Conservation (phyloP, 495 filamentous ascomycete genomes). For the Ramalina peruviana region DNA sequence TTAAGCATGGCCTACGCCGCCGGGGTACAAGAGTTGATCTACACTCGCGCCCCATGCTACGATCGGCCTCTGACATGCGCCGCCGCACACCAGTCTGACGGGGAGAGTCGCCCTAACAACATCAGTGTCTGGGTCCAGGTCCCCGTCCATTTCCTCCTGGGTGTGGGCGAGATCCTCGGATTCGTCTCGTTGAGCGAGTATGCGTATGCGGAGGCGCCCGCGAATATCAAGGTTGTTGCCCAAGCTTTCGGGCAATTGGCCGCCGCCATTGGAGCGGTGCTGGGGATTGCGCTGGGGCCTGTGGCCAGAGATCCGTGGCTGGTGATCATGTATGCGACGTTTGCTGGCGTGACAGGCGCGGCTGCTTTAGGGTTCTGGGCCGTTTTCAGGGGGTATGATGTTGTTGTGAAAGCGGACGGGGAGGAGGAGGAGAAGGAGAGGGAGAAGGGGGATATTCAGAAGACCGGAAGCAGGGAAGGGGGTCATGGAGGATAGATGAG, state of each 20-base stretch:
- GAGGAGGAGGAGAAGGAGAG: neutral
- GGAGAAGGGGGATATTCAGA: neutral
- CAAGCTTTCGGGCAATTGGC: conserved; percentile 18
- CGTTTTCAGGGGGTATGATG: conserved; percentile 3
- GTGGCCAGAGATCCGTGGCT: conserved; percentile 25
- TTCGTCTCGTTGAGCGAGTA: conserved; percentile 43
- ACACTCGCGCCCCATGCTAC: conserved; percentile 34
- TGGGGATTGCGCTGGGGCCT: conserved; percentile 22
- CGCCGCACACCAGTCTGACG: neutral
- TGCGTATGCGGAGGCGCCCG: conserved; percentile 23
- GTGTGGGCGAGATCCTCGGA: conserved; percentile 53
- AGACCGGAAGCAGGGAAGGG: no score
- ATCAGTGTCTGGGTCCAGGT: conserved; percentile 44
- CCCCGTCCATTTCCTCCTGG: conserved; percentile 46
- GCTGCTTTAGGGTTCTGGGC: conserved; percentile 3
- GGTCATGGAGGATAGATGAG: no score
- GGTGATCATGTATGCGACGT: conserved; percentile 39
- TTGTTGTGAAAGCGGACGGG: neutral
- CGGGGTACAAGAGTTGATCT: conserved; percentile 28
- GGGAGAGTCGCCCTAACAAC: conserved; percentile 23
- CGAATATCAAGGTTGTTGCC: conserved; percentile 21
- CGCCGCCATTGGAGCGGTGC: conserved; percentile 12
- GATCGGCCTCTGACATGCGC: conserved; percentile 28
- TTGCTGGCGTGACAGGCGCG: conserved; percentile 10
- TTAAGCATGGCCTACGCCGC: conserved; percentile 36